Base-by-base conservation (phyloP, 2,329 filamentous ascomycete genomes). In the Cercospora berteroae region DNA sequence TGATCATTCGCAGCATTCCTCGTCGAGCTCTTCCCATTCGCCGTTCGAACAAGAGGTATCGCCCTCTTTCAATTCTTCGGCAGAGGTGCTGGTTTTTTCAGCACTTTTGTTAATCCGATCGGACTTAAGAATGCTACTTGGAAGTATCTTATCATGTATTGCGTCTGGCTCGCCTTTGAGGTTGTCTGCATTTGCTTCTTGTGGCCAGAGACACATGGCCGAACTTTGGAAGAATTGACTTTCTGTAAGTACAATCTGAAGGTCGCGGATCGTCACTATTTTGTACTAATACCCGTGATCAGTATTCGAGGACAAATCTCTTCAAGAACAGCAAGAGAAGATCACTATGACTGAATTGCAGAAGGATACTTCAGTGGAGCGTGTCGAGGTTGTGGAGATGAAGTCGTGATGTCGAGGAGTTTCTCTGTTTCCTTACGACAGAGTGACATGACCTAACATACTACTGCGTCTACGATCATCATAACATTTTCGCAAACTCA, bases 21-120 rank as follows among this genome's bases (percentile, higher is more conserved):
- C 5, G 79, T 88, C 25, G 87, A 89, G 68, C 77, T 88, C 0
- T 88, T 86, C 79, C 87, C 86, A 0, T 89, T 85, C 73, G 80
- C 84, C 1, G 81, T 84, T 63, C 83, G 86, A 68, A 83, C 85
- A 39, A 86, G 86, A 66, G 87, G 87, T 77, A 85, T 89, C 67
- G 85, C 83, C 39, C 79, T 86, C 62, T 84, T 85, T 74, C 85
- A 87, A 71, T 80, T 87, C 55, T 87, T 84, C 70, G 85, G 84
- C 63, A 77, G 82, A 61, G 72, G 79, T 3, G 83, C 81, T n/a
- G 76, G 78, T 12, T 86, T 86, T 78, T 82, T 83, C 75, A 83
- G 82, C 64, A 80, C 78, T 1, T 84, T 80, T 60, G 79, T 83
- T 63, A 84, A 83, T 69, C 82, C 82, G 0, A 80, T 84, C 31